Evolutionary conservation across 768 basidiomycete species (phyloP).

Genomic region (Serendipita indica): DNA sequence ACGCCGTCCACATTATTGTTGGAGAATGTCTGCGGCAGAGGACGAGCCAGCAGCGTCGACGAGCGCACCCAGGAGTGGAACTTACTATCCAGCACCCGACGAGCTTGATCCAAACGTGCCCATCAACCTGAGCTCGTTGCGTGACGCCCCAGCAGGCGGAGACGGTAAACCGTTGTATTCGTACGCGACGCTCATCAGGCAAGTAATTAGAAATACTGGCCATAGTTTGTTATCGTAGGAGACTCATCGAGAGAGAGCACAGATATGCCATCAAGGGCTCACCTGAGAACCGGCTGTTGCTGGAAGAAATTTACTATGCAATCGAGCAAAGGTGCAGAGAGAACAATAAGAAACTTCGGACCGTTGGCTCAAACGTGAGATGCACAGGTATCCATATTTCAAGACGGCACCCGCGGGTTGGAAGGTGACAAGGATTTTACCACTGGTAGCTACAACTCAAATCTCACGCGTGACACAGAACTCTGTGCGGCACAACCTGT

Average conservation of each 20-base stretch:
- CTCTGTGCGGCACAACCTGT: slow-evolving; percentile 81
- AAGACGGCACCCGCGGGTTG: slow-evolving; percentile 73
- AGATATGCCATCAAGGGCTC: slow-evolving; percentile 89
- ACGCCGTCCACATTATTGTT: not conserved
- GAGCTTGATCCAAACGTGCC: slow-evolving; percentile 3
- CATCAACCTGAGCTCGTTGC: slow-evolving; percentile 72
- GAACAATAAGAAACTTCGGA: not conserved
- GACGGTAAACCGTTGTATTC: slow-evolving; percentile 86
- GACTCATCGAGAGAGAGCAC: slow-evolving; percentile 7
- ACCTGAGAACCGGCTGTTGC: slow-evolving; percentile 66
- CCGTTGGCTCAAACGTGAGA: not conserved
- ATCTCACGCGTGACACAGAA: slow-evolving; percentile 36
- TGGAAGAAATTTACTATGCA: slow-evolving; percentile 86
- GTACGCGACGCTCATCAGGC: slow-evolving; percentile 84
- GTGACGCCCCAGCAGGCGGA: slow-evolving; percentile 76
- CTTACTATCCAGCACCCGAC: slow-evolving; percentile 4
- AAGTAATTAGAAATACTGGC: slow-evolving; percentile 20
- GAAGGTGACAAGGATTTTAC: slow-evolving; percentile 40
- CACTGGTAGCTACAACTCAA: too few relatives aligned
- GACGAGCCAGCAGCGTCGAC: not conserved
- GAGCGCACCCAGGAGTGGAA: not conserved
- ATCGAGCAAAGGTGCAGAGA: slow-evolving; percentile 30
- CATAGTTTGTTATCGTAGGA: too few relatives aligned
- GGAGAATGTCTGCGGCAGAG: not conserved
- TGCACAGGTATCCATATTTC: slow-evolving; percentile 50